phyloP scores from a whole-genome alignment of 2,329 filamentous ascomycete species.

The Teratosphaeria epicoccoides region DNA sequence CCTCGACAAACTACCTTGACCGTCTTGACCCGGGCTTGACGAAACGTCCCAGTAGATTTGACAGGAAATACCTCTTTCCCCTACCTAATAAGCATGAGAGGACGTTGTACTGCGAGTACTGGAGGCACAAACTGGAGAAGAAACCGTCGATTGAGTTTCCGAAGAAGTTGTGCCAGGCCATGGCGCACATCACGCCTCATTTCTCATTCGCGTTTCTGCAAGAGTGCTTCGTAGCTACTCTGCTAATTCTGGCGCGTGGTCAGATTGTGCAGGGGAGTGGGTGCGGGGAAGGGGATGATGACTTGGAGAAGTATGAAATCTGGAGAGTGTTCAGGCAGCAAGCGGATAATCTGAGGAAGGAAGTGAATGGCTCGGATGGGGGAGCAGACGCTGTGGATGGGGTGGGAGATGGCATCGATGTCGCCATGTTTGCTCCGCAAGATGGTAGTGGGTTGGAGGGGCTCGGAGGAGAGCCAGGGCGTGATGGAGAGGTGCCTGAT shows the following conservation, averaged over 20 bases:
- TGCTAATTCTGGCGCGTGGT: conserved; percentile 45
- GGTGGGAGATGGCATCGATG: background rate
- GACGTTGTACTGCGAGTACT: conserved; percentile 51
- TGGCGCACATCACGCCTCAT: conserved; percentile 50
- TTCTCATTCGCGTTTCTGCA: conserved; percentile 63
- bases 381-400: background rate
- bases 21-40: conserved; percentile 51
- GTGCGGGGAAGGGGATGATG: conserved; percentile 24
- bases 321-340: conserved; percentile 55
- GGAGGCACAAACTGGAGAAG: conserved; percentile 46
- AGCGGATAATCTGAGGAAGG: conserved; percentile 47
- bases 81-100: conserved; percentile 41
- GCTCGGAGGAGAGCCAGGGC: background rate
- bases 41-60: conserved; percentile 55
- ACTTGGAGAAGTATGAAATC: conserved; percentile 42
- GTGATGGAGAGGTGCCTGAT: background rate
- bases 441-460: background rate
- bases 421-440: background rate
- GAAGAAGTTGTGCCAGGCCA: conserved; percentile 42
- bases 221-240: conserved; percentile 54
- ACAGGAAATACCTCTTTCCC: conserved; percentile 56
- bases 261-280: conserved; percentile 19
- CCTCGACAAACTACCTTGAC: conserved; percentile 41
- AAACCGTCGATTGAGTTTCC: conserved; percentile 52
- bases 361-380: conserved; percentile 19